Evolutionary conservation across 129 eudicot species (phyloP), one percentile per base, ranked within the genome.

Genomic region (Artemisia argyi): DNA sequence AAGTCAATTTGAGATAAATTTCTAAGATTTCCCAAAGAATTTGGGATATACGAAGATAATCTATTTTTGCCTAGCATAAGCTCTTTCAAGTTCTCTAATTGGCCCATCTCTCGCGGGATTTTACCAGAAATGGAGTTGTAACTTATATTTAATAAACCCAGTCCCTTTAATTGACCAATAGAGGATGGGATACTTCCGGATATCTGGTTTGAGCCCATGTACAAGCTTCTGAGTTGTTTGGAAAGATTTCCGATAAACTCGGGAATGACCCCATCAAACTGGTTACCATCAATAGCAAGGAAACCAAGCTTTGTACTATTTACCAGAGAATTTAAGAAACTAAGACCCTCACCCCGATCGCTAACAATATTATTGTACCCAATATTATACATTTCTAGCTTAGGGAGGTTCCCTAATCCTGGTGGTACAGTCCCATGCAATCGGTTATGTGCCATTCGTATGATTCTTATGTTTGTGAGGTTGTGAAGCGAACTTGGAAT

Each of bases 401-500:
- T 64, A 0, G 84, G 91, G 68, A 90, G 89, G 76, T 90, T 90
- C 17, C 81, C 85, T 19, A 85, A 70, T 12, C 96, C 92, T 13
- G 86, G 87, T 47, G 97, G 97, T 15, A 87, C 77, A 1, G 63
- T 78, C 35, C 97, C 97, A 19, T 76, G 85, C 59, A 90, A 74
- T 57, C 17, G 67, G 57, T 90, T 90, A 58, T 76, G 71, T 15
- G 85, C 87, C 76, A 90, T 58, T 13, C 87, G 84, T 49, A 90
- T 87, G 15, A 81, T 39, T 82, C 68, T 47, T 59, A 90, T 87
- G 64, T 81, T 83, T 50, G 94, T 87, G 74, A 81, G 85, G 68
- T 90, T 87, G 60, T 87, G 91, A 83, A 87, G 54, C 0, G 94
- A 87, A 59, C 85, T 85, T 0, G 94, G 97, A 66, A 90, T 90